A percentile compares a stretch with the other conserved stretches of the same genome.
These are phyloP conservation scores for Zymoseptoria tritici DNA, from an alignment of 2,329 filamentous ascomycete species.

Conservation along the genomic window DNA sequence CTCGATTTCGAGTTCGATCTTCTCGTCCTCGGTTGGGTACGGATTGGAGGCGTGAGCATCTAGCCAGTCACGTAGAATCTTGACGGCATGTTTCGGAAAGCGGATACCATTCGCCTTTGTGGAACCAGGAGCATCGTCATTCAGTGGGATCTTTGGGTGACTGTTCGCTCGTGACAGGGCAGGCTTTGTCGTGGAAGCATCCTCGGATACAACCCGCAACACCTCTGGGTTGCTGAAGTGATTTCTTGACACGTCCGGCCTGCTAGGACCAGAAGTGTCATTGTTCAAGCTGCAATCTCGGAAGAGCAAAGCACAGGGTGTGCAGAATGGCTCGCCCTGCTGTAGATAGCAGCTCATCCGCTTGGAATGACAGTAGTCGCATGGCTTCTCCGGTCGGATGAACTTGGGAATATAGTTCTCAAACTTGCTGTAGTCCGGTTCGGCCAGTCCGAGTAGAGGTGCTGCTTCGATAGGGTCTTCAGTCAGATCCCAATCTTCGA, in stretches of 20 bases:
- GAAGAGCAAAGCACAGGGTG: slow-evolving; percentile 42
- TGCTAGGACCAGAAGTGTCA: slow-evolving; percentile 19
- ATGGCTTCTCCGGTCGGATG: slow-evolving; percentile 38
- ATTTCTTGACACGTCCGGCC: slow-evolving; percentile 36
- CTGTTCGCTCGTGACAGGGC: slow-evolving; percentile 19
- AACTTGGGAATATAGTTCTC: slow-evolving; percentile 41
- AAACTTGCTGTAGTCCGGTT: slow-evolving; percentile 36
- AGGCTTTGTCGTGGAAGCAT: slow-evolving; percentile 26
- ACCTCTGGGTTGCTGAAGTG: slow-evolving; percentile 34
- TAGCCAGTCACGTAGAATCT: slow-evolving; percentile 78
- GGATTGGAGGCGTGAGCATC: slow-evolving; percentile 72
- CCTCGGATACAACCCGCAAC: slow-evolving; percentile 40
- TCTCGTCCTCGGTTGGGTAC: slow-evolving; percentile 82
- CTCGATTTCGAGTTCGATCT: slow-evolving; percentile 66
- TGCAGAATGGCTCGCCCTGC: slow-evolving; percentile 35
- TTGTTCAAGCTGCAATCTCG: slow-evolving; percentile 42
- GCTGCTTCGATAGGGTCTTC: slow-evolving; percentile 1
- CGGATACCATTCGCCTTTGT: slow-evolving; percentile 52
- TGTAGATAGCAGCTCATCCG: slow-evolving; percentile 42
- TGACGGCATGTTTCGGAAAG: slow-evolving; percentile 73
- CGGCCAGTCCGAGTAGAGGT: slow-evolving; percentile 8
- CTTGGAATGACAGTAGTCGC: slow-evolving; percentile 42
- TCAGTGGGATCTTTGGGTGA: slow-evolving; percentile 13
- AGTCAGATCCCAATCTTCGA: slow-evolving; percentile 13
- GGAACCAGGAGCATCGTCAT: slow-evolving; percentile 29